Percentiles rank a stretch among this genome's conserved stretches.
Conservation (phyloP, 139 green algal species). For the Volvox africanus region DNA sequence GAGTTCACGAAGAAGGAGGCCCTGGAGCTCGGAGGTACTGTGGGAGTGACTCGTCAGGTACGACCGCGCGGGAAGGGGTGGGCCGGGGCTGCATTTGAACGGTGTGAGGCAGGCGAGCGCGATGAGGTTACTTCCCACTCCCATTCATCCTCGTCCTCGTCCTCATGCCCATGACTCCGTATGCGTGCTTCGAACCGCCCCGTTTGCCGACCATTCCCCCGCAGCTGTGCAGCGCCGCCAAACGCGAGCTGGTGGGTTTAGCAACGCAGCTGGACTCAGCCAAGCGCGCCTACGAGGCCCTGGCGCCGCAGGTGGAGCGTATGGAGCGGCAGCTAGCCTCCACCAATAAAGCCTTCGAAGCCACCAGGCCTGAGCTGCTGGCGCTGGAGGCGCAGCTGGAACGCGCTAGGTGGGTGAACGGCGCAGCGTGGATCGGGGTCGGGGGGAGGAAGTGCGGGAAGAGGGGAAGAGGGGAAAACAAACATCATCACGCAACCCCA, state of each 20-base stretch:
- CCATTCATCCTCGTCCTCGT: too few relatives aligned
- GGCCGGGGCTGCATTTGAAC: too few relatives aligned
- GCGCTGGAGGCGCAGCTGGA: slow-evolving; percentile 43
- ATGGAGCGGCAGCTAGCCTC: slow-evolving; percentile 38
- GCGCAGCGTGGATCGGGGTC: too few relatives aligned
- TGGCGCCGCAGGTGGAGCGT: slow-evolving; percentile 41
- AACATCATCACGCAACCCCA: neutral
- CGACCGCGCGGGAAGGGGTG: too few relatives aligned
- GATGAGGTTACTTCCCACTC: too few relatives aligned
- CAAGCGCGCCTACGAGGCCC: slow-evolving; percentile 34
- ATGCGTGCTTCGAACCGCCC: too few relatives aligned
- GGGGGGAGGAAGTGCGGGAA: neutral
- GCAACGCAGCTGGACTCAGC: slow-evolving; percentile 13
- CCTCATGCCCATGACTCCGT: too few relatives aligned
- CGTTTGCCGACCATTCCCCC: too few relatives aligned
- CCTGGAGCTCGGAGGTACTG: neutral
- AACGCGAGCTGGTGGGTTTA: slow-evolving; percentile 6
- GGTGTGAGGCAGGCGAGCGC: too few relatives aligned
- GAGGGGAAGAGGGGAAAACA: neutral
- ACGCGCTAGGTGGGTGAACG: slow-evolving; percentile 1
- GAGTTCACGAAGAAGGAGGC: slow-evolving; percentile 43
- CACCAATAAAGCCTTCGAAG: slow-evolving; percentile 19
- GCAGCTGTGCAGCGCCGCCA: slow-evolving; percentile 43
- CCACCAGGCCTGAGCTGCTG: slow-evolving; percentile 34
- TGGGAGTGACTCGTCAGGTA: slow-evolving; percentile 30